Conservation (phyloP, 768 basidiomycete genomes). For the Rubroboletus satanas region DNA sequence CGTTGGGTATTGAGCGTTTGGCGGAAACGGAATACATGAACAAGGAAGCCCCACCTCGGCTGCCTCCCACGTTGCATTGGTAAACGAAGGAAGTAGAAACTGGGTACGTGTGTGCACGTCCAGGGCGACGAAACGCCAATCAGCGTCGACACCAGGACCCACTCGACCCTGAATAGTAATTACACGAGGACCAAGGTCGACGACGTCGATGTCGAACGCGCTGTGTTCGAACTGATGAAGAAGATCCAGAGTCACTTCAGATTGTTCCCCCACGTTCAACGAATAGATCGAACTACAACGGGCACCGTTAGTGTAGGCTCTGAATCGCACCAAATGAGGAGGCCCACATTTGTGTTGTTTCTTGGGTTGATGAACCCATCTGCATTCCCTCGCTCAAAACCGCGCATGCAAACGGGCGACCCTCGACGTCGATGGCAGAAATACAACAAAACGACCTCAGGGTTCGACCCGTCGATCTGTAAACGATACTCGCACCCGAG, state of each 20-base stretch:
- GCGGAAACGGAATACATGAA: background rate
- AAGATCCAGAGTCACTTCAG: constrained; percentile 8
- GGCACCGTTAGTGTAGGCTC: background rate
- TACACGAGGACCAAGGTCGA: constrained; percentile 17
- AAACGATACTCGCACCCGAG: constrained; percentile 6
- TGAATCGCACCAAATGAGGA: background rate
- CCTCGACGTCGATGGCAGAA: constrained; percentile 11
- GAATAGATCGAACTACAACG: constrained; percentile 6
- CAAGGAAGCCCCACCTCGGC: background rate
- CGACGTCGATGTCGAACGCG: background rate
- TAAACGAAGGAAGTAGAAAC: background rate
- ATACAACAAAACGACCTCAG: constrained; percentile 4
- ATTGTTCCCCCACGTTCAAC: constrained; percentile 1
- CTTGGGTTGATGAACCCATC: background rate
- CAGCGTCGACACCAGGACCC: background rate
- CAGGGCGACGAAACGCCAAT: constrained; percentile 5
- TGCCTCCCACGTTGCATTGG: background rate
- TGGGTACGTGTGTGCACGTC: constrained; percentile 14
- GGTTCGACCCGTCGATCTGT: background rate
- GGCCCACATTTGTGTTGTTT: constrained; percentile 1
- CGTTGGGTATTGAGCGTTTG: background rate
- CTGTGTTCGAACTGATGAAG: constrained; percentile 11
- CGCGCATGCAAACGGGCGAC: constrained; percentile 15
- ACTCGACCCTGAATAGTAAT: constrained; percentile 2
- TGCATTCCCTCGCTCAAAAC: constrained; percentile 4